These are phyloP conservation scores for Torulaspora quercuum DNA, from an alignment of 805 yeast genomes.

Conservation along the genomic window DNA sequence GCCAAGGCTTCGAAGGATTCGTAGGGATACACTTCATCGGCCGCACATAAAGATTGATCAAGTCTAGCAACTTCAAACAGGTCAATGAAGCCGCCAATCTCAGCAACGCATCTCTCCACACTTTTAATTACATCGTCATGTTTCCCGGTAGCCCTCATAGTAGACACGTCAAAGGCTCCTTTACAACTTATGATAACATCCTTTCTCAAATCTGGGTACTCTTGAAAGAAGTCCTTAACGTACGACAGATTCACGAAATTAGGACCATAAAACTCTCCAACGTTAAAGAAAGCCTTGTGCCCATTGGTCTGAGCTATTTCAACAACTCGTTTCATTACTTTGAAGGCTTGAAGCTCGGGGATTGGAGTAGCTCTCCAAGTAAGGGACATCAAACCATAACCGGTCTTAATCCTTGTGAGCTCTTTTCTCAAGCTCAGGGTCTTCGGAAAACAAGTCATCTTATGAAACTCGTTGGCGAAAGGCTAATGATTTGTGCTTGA, in stretches of 20 bases:
- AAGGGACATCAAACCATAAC: constrained; percentile 80
- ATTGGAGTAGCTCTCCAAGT: constrained; percentile 64
- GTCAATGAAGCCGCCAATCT: constrained; percentile 50
- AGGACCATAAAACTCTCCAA: constrained; percentile 76
- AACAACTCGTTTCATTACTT: constrained; percentile 51
- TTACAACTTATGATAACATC: constrained; percentile 63
- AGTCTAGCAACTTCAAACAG: constrained; percentile 73
- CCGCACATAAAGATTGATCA: constrained; percentile 39
- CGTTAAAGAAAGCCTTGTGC: constrained; percentile 54
- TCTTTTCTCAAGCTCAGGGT: constrained; percentile 24
- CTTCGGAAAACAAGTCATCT: constrained; percentile 15
- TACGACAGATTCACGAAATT: constrained; percentile 51
- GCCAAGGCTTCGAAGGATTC: constrained; percentile 55
- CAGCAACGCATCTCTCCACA: constrained; percentile 43
- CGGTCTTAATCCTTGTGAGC: constrained; percentile 35
- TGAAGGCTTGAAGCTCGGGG: constrained; percentile 51
- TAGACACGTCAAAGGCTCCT: constrained; percentile 50
- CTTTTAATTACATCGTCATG: constrained; percentile 46
- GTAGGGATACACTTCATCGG: constrained; percentile 40
- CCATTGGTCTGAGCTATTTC: constrained; percentile 34
- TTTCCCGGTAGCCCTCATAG: constrained; percentile 48
- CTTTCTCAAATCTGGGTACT: constrained; percentile 52
- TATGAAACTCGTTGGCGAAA: not conserved
- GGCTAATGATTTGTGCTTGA: not conserved
- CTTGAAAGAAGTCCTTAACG: constrained; percentile 54